These are phyloP conservation scores for Colletotrichum nymphaeae DNA, from an alignment of 2,329 filamentous ascomycete genomes.

Conservation along the genomic window DNA sequence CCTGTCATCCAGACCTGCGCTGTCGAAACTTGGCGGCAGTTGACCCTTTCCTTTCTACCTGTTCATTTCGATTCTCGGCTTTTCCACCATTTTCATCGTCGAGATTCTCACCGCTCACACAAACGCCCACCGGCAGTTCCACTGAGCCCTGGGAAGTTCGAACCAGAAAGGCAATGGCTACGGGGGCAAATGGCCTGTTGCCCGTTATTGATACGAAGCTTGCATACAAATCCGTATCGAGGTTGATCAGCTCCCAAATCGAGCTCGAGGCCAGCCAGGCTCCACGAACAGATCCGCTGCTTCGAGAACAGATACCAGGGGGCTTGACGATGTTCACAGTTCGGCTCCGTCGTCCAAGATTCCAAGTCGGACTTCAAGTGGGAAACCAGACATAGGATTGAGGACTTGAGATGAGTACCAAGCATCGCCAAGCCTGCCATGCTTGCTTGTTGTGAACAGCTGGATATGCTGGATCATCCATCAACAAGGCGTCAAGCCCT, in stretches of 20 bases:
- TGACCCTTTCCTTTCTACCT: not conserved
- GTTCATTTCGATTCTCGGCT: not conserved
- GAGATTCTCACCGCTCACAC: not conserved
- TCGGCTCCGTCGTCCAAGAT: not conserved
- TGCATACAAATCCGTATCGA: not conserved
- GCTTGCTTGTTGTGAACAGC: not conserved
- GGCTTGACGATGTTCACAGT: not conserved
- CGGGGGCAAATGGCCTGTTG: not conserved
- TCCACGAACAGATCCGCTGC: conserved; percentile 12
- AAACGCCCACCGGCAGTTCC: not conserved
- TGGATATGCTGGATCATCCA: not conserved
- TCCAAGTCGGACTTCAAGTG: not conserved
- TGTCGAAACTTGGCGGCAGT: not conserved
- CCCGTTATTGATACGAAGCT: not conserved
- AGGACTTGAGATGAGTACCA: not conserved
- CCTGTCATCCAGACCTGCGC: not conserved
- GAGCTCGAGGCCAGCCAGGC: not conserved
- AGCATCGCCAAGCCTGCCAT: conserved; percentile 21
- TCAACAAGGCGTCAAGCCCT: not conserved
- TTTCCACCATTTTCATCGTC: not conserved
- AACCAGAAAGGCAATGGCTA: not conserved
- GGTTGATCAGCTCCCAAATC: not conserved
- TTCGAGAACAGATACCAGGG: conserved; percentile 23
- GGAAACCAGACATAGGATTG: not conserved
- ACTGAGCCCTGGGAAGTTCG: not conserved